Base-by-base conservation (phyloP, 768 basidiomycete genomes). In the Macrolepiota albuminosa region DNA sequence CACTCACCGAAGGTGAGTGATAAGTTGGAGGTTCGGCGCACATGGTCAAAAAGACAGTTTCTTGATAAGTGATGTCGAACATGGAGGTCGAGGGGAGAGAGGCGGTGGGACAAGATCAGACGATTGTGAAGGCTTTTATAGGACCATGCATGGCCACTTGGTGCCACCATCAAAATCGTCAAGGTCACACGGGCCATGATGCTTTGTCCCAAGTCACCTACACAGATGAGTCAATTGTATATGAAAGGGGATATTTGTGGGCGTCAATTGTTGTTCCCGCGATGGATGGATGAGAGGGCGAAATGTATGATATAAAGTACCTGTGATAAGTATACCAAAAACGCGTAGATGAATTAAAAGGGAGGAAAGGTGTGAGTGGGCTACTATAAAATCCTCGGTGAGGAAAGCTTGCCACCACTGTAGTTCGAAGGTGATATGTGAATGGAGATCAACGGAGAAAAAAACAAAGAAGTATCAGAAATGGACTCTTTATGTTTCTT, bases 381-480 rank as follows among this genome's bases (percentile, higher is more conserved):
- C n/a, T 50, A 50, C 33, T 33, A 50, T 50, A 18, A 50, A 50
- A 50, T 34, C 49, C 33, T 50, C 49, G 9, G 49, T 33, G 18
- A 29, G 29, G 29, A 29, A 29, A 29, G 29, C 29, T 29, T 29
- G 29, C 34, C 50, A 51, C 34, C 33, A 51, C 50, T 51, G 21
- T n/a, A 51, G n/a, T 21, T 24, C 34, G 34, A 66, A 73, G 24
- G 18, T 18, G 14, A 5, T 11, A 24, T 40, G 53, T 31, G 29
- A 14, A 24, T 21, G 36, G 34, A 14, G 10, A 26, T 51, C 18
- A 36, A 36, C 29, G n/a, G 16, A 84, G 48, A 31, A 48, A 3
- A 4, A 34, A 21, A 21, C 21, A 21, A n/a, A 84, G 50, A 31
- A 48, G 47, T 6, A n/a, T 13, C 34, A 11, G 21, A 40, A 14